A percentile compares a stretch with the other conserved stretches of the same genome.
These are phyloP conservation scores for Hypocrella siamensis DNA, from an alignment of 2,329 filamentous ascomycete species.

Conservation along the genomic window DNA sequence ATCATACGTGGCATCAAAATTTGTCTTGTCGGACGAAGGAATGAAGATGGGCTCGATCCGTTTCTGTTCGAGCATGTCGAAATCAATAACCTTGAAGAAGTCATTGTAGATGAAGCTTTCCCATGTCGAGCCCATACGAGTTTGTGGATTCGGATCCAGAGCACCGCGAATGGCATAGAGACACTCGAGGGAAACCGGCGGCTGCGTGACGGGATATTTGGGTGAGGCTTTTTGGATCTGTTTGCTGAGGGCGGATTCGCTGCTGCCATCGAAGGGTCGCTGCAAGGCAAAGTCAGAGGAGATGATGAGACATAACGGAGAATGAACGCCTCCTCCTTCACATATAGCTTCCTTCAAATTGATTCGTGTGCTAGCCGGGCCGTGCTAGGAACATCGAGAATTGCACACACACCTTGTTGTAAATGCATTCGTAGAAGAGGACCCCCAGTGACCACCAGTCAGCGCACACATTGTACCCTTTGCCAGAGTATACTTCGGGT, in stretches of 20 bases:
- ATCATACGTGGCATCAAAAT: conserved; percentile 97
- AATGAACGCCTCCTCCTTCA: too few relatives aligned
- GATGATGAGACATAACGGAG: background rate
- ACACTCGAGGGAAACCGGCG: conserved; percentile 76
- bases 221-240: conserved; percentile 71
- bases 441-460: conserved; percentile 99
- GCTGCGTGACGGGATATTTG: conserved; percentile 82
- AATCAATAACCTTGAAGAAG: conserved; percentile 80
- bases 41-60: conserved; percentile 82
- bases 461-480: conserved; percentile 76
- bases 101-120: conserved; percentile 75
- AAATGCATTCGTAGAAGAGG: conserved; percentile 98
- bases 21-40: conserved; percentile 93
- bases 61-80: conserved; percentile 69
- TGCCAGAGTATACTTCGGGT: conserved; percentile 84
- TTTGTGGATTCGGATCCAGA: conserved; percentile 63
- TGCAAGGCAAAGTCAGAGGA: conserved; percentile 17
- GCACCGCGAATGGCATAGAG: conserved; percentile 77
- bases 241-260: conserved; percentile 62
- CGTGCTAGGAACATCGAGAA: background rate
- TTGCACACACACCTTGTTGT: conserved; percentile 65
- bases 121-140: conserved; percentile 75
- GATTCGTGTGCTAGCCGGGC: too few relatives aligned
- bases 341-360: too few relatives aligned
- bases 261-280: conserved; percentile 87